Conservation (phyloP, 768 basidiomycete genomes). For the Collybiopsis luxurians region DNA sequence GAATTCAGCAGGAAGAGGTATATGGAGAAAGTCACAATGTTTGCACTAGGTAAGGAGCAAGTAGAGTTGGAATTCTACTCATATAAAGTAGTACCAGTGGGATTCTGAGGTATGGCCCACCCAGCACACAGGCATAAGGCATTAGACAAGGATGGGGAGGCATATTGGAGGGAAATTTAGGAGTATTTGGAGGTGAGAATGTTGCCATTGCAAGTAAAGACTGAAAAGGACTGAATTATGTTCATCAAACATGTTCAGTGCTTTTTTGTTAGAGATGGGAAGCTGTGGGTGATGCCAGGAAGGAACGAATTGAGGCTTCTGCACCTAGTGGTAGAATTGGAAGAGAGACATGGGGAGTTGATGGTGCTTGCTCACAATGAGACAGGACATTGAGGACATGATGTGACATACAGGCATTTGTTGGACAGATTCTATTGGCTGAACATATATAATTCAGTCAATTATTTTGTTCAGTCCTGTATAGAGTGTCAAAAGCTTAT, state of each 20-base stretch:
- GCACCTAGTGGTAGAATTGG: slow-evolving; percentile 20
- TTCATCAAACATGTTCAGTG: not conserved
- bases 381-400: slow-evolving; percentile 26
- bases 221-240: not conserved
- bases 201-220: not conserved
- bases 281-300: not conserved
- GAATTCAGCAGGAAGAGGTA: not conserved
- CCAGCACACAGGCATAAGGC: not conserved
- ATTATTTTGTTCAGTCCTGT: too few species aligned
- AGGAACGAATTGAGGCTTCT: slow-evolving; percentile 10
- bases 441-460: too few species aligned
- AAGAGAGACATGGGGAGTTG: slow-evolving; percentile 8
- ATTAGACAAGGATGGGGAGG: not conserved
- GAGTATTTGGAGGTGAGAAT: not conserved
- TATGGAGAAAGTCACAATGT: not conserved
- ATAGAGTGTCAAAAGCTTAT: not conserved
- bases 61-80: not conserved
- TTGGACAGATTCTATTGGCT: too few species aligned
- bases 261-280: not conserved
- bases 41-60: not conserved
- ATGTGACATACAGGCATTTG: too few species aligned
- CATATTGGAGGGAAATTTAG: not conserved
- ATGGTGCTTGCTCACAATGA: slow-evolving; percentile 24
- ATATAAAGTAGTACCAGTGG: not conserved
- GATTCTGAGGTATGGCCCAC: not conserved